Evolutionary conservation across 495 filamentous ascomycete species (phyloP).

Genomic region (Cercophora samala): DNA sequence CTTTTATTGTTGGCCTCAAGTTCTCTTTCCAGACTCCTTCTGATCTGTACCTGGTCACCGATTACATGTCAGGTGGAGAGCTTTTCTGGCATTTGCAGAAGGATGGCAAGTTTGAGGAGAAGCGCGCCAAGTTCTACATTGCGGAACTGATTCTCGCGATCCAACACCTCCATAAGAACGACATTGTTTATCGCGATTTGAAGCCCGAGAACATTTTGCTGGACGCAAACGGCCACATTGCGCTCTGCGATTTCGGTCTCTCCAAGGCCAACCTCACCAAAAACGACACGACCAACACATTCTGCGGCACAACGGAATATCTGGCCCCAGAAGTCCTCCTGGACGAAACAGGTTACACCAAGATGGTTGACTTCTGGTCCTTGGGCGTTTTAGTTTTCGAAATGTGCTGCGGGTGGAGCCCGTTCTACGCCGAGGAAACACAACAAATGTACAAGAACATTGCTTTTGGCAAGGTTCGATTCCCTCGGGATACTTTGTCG

Average conservation of each 20-base stretch:
- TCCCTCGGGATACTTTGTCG: slow-evolving; percentile 89
- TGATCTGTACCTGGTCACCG: slow-evolving; percentile 96
- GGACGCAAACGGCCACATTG: slow-evolving; percentile 86
- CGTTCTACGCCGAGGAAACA: slow-evolving; percentile 97
- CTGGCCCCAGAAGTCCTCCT: slow-evolving; percentile 92
- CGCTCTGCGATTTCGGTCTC: slow-evolving; percentile 93
- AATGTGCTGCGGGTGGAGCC: slow-evolving; percentile 99
- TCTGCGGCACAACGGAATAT: slow-evolving; percentile 98
- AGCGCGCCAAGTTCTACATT: slow-evolving; percentile 97
- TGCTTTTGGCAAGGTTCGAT: slow-evolving; percentile 95
- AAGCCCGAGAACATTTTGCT: slow-evolving; percentile 98
- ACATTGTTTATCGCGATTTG: slow-evolving; percentile 96
- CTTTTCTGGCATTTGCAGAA: slow-evolving; percentile 99
- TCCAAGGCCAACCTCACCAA: slow-evolving; percentile 96
- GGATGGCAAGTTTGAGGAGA: slow-evolving; percentile 92
- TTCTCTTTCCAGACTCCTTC: slow-evolving; percentile 98
- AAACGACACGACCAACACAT: slow-evolving; percentile 97
- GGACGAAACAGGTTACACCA: slow-evolving; percentile 97
- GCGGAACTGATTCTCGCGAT: slow-evolving; percentile 94
- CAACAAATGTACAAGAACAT: slow-evolving; percentile 99
- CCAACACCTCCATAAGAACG: slow-evolving; percentile 90
- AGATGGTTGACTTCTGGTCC: slow-evolving; percentile 99
- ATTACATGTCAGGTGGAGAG: slow-evolving; percentile 99
- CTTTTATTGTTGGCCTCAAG: slow-evolving; percentile 96
- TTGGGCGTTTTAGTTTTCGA: slow-evolving; percentile 96